Evolutionary conservation across 2,329 filamentous ascomycete species (phyloP).

Genomic region (Claviceps sorghi): DNA sequence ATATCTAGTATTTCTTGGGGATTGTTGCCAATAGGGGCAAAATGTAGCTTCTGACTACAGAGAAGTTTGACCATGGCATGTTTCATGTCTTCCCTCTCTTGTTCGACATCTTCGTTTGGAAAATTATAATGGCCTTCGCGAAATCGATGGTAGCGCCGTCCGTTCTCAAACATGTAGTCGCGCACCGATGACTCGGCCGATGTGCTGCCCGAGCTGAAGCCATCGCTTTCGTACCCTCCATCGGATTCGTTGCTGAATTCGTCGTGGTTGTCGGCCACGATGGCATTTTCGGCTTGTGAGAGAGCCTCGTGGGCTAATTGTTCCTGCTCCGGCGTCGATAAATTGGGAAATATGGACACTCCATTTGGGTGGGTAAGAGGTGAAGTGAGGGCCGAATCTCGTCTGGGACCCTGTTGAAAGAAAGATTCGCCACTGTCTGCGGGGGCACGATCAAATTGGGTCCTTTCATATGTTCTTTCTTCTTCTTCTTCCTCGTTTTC

Average conservation of each 20-base stretch:
- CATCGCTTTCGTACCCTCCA: constrained; percentile 24
- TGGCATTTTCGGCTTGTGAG: constrained; percentile 21
- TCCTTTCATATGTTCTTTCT: background rate
- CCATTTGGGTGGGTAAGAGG: constrained; percentile 26
- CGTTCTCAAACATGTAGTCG: constrained; percentile 41
- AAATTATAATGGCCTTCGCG: constrained; percentile 41
- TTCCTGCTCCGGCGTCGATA: constrained; percentile 22
- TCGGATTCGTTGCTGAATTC: constrained; percentile 15
- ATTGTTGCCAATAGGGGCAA: constrained; percentile 33
- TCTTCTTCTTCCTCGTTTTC: background rate
- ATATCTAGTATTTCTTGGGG: constrained; percentile 40
- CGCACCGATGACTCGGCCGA: constrained; percentile 26
- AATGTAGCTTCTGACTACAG: constrained; percentile 33
- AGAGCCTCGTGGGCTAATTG: constrained; percentile 22
- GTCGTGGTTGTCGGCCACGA: constrained; percentile 19
- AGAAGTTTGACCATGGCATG: constrained; percentile 36
- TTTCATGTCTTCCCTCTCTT: constrained; percentile 43
- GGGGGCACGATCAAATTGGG: too few relatives aligned
- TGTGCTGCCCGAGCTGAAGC: constrained; percentile 21
- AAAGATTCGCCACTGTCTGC: background rate
- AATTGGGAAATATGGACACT: constrained; percentile 20
- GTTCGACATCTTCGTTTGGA: constrained; percentile 45
- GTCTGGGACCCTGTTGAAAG: constrained; percentile 3
- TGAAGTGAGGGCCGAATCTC: constrained; percentile 11
- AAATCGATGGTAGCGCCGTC: constrained; percentile 43